Base-by-base conservation (phyloP, 495 filamentous ascomycete species). In the Aspergillus heteromorphus region DNA sequence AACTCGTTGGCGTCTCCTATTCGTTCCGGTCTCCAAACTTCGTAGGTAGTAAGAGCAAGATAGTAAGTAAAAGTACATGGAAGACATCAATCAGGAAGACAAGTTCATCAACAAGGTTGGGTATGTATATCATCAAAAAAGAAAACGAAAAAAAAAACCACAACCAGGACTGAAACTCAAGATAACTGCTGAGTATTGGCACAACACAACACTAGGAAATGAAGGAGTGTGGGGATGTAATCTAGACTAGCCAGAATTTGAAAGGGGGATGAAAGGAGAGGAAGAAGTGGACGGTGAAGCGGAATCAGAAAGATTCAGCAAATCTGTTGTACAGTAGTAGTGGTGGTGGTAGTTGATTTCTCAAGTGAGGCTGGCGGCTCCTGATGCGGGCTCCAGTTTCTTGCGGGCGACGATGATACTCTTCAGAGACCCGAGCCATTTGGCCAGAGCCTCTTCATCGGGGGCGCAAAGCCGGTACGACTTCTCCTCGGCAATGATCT, bases 401-500 rank as follows among this genome's bases (percentile, higher is more conserved):
- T 91, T 65, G 78, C 84, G 71, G 6, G 68, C 67, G 48, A 69
- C 69, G 41, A 97, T 71, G 52, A 95, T 78, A 66, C 90, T 96
- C 71, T 97, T 97, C 65, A 97, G 76, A 1, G 89, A 87, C 0
- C 95, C 93, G 2, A 97, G 75, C 75, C 88, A 95, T 57, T 86
- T 87, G 10, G 91, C 84, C 40, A 97, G 73, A 17, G 79, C 72
- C 58, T 96, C 92, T 70, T 98, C 93, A 63, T 87, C 83, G 17
- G 80, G 70, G 1, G 89, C 85, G 65, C 88, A 93, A 55, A 96
- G 92, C 36, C 89, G 84, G 56, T 92, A 96, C 49, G 83, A 90
- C 70, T 95, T 92, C 63, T 96, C 92, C 58, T 95, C 92, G 42
- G 88, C 88, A 70, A 98, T 96, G 61, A 97, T 82, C 67, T 98